Evolutionary conservation across 2,329 filamentous ascomycete species (phyloP), one percentile per base, ranked within the genome.

Genomic region (Aspergillus sclerotialis): DNA sequence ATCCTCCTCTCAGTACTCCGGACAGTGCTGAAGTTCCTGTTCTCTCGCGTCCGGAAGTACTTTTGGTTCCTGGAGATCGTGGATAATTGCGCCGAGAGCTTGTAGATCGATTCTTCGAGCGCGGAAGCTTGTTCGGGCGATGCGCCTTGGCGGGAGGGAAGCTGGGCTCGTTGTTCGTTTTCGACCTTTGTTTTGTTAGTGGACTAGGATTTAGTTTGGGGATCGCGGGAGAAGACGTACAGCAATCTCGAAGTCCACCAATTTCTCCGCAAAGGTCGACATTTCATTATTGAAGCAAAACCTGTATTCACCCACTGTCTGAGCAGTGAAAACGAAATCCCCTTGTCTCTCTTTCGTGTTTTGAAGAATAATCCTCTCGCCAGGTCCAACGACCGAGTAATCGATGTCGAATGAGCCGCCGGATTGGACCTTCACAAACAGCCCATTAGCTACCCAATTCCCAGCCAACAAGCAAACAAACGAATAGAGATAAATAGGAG

Each of bases 281-380:
- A 98, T 94, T 59, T 92, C 84, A 58, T 98, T 98, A 67, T 89
- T 84, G 72, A 98, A 98, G 75, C 92, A 98, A 70, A 98, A 96
- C 35, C 80, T 78, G 69, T 96, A 95, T 56, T 96, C 90, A 46
- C 92, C 92, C 5, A 75, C 57, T 33, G 87, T 78, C 53, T 87
- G 86, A 29, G 89, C 92, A 0, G 89, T 94, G 64, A 98, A 98
- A 43, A 98, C 92, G 57, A 94, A 96, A 65, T 98, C 92, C 35
- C 90, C 92, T 67, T 96, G 90, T 46, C 90, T 79, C 69, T 86
- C 92, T 68, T 94, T 96, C 50, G 81, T 73, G 42, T 89, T 92
- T 40, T 89, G 80, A 53, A 96, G 68, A 41, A 98, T 82, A 42
- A 86, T 64, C 64, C 84, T 89, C 55, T 83, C 80, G 47, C 76